Evolutionary conservation across 179 eudicot genomes (phyloP), one percentile per base, ranked within the genome.

Genomic region (Kewa caespitosa): DNA sequence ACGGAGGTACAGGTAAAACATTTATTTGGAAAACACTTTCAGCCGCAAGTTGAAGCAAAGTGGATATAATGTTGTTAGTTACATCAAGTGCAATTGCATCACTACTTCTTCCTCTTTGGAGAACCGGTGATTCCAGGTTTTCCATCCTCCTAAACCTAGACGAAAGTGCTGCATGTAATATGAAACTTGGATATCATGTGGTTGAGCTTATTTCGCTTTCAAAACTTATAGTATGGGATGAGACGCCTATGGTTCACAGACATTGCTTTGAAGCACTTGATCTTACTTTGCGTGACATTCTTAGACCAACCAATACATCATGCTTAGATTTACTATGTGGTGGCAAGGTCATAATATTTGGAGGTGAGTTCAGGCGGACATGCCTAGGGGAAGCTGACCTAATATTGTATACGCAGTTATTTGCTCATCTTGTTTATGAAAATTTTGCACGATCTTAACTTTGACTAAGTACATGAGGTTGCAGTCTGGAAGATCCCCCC

Each of bases 11-110:
- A 4, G 36, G 63, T 6, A 71, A 71, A 27, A 54, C 74, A 25
- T 54, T 34, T 54, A 12, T 71, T 8, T 67, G 66, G 73, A 36
- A 15, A 38, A 33, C 73, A 6, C 37, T 52, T 4, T 60, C 69
- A 6, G 69, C 39, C 11, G 22, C 48, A 11, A n/a, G 38, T 8
- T 30, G 52, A 1, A 8, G 6, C 5, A 55, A 9, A 3, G 75
- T 66, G 0, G 59, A 74, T 8, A 63, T 62, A 15, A 61, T 43
- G 7, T n/a, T 72, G 20, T 23, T 22, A 11, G 50, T 72, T 37
- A 50, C 50, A 22, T 72, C 75, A 34, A 54, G 66, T 36, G 75
- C 50, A 25, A 72, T 72, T n/a, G 75, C 67, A 2, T 25, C 75
- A 1, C 46, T 72, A 0, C 34, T 72, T 2, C 42, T 72, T 10